Percentiles rank a stretch among this genome's conserved stretches.
Evolutionary conservation across 495 filamentous ascomycete species (phyloP).

Genomic region (Bryoglossum gracile): DNA sequence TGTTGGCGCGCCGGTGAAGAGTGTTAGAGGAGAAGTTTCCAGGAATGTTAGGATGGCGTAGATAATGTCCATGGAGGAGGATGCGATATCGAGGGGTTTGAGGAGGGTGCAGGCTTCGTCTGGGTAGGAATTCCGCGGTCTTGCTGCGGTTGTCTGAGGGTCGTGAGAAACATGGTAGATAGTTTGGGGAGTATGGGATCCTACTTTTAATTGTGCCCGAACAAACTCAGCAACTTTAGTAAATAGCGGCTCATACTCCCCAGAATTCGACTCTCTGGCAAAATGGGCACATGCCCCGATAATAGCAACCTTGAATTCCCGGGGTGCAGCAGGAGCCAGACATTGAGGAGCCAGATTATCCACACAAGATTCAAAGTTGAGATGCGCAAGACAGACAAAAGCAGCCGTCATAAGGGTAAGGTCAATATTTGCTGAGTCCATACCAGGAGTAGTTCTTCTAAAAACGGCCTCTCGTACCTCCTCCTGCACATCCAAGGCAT

Average conservation of each 20-base stretch:
- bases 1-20: slow-evolving; percentile 39
- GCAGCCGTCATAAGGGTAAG: slow-evolving; percentile 56
- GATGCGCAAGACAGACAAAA: slow-evolving; percentile 52
- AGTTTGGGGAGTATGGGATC: too few relatives aligned
- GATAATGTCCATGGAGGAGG: slow-evolving; percentile 27
- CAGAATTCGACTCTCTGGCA: slow-evolving; percentile 40
- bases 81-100: slow-evolving; percentile 13
- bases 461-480: slow-evolving; percentile 58
- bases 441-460: slow-evolving; percentile 38
- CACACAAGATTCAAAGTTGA: slow-evolving; percentile 49
- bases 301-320: slow-evolving; percentile 51
- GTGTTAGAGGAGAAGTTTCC: slow-evolving; percentile 41
- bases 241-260: slow-evolving; percentile 46
- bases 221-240: slow-evolving; percentile 46
- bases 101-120: slow-evolving; percentile 17
- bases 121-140: slow-evolving; percentile 14
- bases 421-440: slow-evolving; percentile 41
- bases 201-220: slow-evolving; percentile 46
- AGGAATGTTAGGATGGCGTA: slow-evolving; percentile 47
- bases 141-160: slow-evolving; percentile 4
- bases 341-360: slow-evolving; percentile 46
- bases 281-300: slow-evolving; percentile 51
- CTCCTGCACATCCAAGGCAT: slow-evolving; percentile 58
- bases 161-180: slow-evolving; percentile 12
- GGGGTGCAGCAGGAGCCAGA: slow-evolving; percentile 45